Evolutionary conservation across 2,329 filamentous ascomycete genomes (phyloP), one percentile per base, ranked within the genome.

Genomic region (Trichoderma asperellum): DNA sequence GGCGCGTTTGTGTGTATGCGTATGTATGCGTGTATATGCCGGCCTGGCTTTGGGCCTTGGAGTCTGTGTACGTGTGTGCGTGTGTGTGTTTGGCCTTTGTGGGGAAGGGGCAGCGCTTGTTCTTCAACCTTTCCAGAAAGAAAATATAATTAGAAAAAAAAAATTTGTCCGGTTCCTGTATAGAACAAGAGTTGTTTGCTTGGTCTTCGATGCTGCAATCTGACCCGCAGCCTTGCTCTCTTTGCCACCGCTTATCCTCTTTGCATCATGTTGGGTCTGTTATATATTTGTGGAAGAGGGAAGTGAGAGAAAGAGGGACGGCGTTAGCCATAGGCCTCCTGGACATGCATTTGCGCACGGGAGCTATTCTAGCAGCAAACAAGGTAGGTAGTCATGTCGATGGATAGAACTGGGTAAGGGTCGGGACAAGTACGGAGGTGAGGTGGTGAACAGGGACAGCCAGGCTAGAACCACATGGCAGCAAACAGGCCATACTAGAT

Each of bases 201-300:
- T 63, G 27, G 29, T 58, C 59, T 27, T 40, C 53, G 37, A 12
- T 57, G 14, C 49, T n/a, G 29, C 55, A 66, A 21, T 34, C 37
- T 27, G 68, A 58, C 63, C 63, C 49, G 40, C 62, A 47, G 63
- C 37, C 43, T 57, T 68, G 57, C 57, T 52, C 35, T 53, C 56
- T 68, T 70, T 67, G 68, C 68, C 68, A 70, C 68, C 57, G 68
- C 68, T 43, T 62, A 67, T 68, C 57, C 63, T 58, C 57, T 63
- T 62, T 68, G 49, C 52, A 70, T 58, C 68, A 68, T 63, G 29
- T 56, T 32, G 52, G 62, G 63, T 47, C 49, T 37, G 52, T 66
- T 52, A 55, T 70, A 70, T 70, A 70, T 67, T 63, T 58, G 63
- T 58, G 40, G 37, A 68, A 70, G 53, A 57, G 65, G 47, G 62